Conservation (phyloP, 306 rosid genomes). For the Vicia faba region DNA sequence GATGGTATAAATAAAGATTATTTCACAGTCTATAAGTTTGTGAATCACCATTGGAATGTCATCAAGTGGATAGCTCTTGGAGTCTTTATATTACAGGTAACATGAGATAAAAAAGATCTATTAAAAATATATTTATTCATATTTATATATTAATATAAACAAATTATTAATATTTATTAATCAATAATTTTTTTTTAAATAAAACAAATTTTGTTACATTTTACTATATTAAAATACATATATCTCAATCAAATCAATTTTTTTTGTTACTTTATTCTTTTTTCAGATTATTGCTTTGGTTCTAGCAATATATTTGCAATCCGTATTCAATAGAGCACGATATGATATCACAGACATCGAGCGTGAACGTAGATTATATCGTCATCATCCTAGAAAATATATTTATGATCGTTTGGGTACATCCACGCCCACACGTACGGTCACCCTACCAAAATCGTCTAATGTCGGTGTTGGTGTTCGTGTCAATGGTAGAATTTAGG, state of each 20-base stretch:
- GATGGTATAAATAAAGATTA: conserved; percentile 13
- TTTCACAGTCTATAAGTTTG: conserved; percentile 16
- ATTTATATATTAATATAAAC: no score
- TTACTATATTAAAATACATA: neutral
- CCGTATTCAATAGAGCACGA: neutral
- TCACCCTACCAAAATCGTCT: neutral
- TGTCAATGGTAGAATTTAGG: neutral
- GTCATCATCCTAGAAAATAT: neutral
- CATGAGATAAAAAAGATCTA: neutral
- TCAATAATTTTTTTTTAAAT: no score
- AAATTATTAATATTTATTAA: no score
- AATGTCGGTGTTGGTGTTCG: neutral
- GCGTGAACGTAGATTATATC: neutral
- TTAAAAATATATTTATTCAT: no score
- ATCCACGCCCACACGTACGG: neutral
- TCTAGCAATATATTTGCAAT: conserved; percentile 24
- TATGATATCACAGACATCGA: neutral
- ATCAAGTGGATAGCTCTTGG: conserved; percentile 37
- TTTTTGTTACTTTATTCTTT: neutral
- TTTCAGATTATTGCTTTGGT: conserved; percentile 27
- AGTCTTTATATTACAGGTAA: conserved; percentile 32
- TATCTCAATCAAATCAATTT: neutral
- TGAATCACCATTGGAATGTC: conserved; percentile 28
- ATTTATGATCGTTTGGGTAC: neutral
- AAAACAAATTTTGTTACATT: neutral